phyloP scores from a whole-genome alignment of 2,329 filamentous ascomycete species.

The Ophiobolus disseminans region DNA sequence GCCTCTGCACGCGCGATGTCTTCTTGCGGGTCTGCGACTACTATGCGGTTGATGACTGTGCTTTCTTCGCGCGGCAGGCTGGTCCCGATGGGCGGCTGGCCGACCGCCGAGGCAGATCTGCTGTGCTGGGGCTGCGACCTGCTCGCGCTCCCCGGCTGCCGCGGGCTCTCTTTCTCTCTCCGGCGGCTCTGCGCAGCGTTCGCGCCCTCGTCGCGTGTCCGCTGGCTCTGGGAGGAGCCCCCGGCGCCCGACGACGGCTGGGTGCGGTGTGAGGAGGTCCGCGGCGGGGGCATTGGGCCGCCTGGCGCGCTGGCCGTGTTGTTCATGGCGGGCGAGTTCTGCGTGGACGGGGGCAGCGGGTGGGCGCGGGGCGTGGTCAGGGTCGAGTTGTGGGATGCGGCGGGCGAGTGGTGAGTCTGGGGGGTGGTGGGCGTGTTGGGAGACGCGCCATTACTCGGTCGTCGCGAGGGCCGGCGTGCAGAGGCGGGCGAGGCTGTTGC shows the following conservation, averaged over 20 bases:
- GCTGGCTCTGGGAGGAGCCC: conserved; percentile 39
- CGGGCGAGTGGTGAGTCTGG: conserved; percentile 44
- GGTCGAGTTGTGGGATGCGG: conserved; percentile 42
- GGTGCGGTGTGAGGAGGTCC: conserved; percentile 76
- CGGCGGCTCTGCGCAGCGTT: conserved; percentile 53
- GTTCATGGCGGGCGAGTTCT: conserved; percentile 53
- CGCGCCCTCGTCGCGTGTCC: conserved; percentile 25
- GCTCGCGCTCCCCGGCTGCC: conserved; percentile 36
- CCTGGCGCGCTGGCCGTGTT: conserved; percentile 62
- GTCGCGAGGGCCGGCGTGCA: conserved; percentile 46
- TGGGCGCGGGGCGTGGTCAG: conserved; percentile 54
- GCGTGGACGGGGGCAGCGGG: conserved; percentile 50
- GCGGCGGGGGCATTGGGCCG: conserved; percentile 75
- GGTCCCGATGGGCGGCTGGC: conserved; percentile 59
- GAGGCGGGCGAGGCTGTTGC: conserved; percentile 44
- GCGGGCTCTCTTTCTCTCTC: conserved; percentile 56
- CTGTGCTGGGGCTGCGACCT: conserved; percentile 51
- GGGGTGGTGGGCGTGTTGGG: conserved; percentile 48
- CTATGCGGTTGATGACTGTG: conserved; percentile 77
- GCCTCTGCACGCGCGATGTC: conserved; percentile 76
- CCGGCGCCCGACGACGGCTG: conserved; percentile 30
- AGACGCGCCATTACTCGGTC: conserved; percentile 50
- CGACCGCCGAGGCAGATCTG: conserved; percentile 58
- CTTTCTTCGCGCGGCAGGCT: conserved; percentile 76
- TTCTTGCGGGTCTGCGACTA: conserved; percentile 77